A percentile compares a stretch with the other conserved stretches of the same genome.
Evolutionary conservation across 148 eudicot genomes (phyloP).

Genomic region (Rhododendron ferrugineum): DNA sequence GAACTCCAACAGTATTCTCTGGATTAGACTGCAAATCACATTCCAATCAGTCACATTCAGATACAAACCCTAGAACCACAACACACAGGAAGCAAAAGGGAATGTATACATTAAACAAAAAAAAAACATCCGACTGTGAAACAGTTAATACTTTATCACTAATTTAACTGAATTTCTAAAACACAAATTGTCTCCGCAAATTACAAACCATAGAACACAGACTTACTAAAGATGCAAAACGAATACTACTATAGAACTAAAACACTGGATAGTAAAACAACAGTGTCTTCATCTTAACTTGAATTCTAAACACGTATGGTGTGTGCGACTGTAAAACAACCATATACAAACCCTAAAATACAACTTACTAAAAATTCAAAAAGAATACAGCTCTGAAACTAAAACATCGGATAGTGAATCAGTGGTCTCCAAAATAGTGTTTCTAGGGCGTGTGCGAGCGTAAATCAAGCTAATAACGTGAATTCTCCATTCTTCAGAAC

Average conservation of each 20-base stretch:
- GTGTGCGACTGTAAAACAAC: not conserved
- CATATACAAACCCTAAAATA: not conserved
- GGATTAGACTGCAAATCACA: slow-evolving; percentile 68
- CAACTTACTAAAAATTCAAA: not conserved
- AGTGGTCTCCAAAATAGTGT: not conserved
- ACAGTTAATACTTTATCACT: not conserved
- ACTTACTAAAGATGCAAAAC: not conserved
- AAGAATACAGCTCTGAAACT: not conserved
- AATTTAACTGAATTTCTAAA: not conserved
- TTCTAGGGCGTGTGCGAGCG: not conserved
- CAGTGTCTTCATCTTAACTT: not conserved
- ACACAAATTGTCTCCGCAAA: not conserved
- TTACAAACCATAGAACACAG: not conserved
- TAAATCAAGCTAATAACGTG: too few relatives aligned
- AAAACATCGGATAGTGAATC: not conserved
- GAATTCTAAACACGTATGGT: not conserved
- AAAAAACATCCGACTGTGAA: not conserved
- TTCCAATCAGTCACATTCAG: not conserved
- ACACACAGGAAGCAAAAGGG: not conserved
- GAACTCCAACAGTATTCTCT: slow-evolving; percentile 91
- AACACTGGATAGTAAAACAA: not conserved
- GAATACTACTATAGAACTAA: not conserved
- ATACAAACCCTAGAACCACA: slow-evolving; percentile 7
- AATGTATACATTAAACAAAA: not conserved
- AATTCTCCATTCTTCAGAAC: too few relatives aligned